These are phyloP conservation scores for Camillea tinctor DNA, from an alignment of 2,329 filamentous ascomycete species.

Conservation along the genomic window DNA sequence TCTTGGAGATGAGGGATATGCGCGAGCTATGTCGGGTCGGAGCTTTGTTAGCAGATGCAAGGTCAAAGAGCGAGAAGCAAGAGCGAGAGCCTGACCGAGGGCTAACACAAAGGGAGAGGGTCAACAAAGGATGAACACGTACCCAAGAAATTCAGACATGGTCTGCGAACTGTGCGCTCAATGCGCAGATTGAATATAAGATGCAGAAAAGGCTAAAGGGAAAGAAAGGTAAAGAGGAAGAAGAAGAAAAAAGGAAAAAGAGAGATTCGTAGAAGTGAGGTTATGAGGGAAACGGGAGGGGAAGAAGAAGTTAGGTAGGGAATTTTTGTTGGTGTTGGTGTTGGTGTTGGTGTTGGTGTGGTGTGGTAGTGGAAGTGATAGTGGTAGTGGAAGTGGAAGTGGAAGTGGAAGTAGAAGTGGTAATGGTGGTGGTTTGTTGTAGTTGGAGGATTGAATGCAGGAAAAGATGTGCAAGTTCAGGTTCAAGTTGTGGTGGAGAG, in stretches of 20 bases:
- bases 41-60: slow-evolving; percentile 16
- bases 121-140: slow-evolving; percentile 24
- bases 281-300: too few species aligned
- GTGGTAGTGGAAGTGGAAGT: slow-evolving; percentile 14
- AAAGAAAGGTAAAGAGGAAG: slow-evolving; percentile 8
- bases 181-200: slow-evolving; percentile 20
- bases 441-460: background rate
- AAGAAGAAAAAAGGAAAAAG: slow-evolving; percentile 4
- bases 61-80: background rate
- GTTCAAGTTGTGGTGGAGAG: slow-evolving; percentile 18
- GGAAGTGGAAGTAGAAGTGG: slow-evolving; percentile 11
- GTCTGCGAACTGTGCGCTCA: slow-evolving; percentile 22
- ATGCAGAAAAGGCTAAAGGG: slow-evolving; percentile 8
- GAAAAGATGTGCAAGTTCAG: slow-evolving; percentile 17
- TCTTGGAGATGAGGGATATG: slow-evolving; percentile 96
- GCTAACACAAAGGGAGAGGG: slow-evolving; percentile 4
- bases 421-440: slow-evolving; percentile 1
- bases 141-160: slow-evolving; percentile 64
- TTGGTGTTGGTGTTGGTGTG: background rate
- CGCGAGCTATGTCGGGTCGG: slow-evolving; percentile 68
- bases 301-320: slow-evolving; percentile 4
- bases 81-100: too few species aligned
- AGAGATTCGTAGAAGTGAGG: slow-evolving; percentile 12
- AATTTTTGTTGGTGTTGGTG: too few species aligned
- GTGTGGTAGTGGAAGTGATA: background rate